Percentiles rank a stretch among this genome's conserved stretches.
phyloP scores from a whole-genome alignment of 768 basidiomycete species.

The Lentinula sp. region DNA sequence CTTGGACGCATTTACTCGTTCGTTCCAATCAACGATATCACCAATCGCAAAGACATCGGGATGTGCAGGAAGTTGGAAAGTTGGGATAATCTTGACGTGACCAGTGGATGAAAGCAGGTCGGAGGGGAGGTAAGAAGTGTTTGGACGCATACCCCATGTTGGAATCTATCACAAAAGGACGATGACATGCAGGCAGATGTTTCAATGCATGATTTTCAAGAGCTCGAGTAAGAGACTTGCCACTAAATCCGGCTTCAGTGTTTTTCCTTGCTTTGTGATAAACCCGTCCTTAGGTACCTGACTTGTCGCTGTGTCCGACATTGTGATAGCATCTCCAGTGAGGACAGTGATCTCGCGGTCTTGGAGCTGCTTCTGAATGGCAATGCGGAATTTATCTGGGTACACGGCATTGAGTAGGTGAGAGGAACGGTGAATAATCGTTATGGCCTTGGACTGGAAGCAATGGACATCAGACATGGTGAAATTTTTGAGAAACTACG shows the following conservation, averaged over 20 bases:
- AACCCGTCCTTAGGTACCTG: slow-evolving; percentile 17
- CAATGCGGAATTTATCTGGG: slow-evolving; percentile 33
- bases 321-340: slow-evolving; percentile 33
- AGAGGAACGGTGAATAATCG: slow-evolving; percentile 36
- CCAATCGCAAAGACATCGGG: slow-evolving; percentile 55
- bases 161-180: background rate
- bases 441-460: slow-evolving; percentile 23
- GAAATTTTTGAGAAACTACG: background rate
- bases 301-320: slow-evolving; percentile 19
- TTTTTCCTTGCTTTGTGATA: slow-evolving; percentile 30
- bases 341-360: slow-evolving; percentile 27
- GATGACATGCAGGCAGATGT: background rate
- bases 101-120: slow-evolving; percentile 29
- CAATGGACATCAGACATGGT: background rate
- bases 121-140: slow-evolving; percentile 30
- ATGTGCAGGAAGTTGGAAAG: slow-evolving; percentile 39
- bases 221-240: slow-evolving; percentile 19
- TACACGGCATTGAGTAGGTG: slow-evolving; percentile 40
- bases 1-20: slow-evolving; percentile 56
- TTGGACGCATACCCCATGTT: slow-evolving; percentile 14
- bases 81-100: slow-evolving; percentile 46
- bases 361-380: slow-evolving; percentile 25
- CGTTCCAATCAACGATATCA: slow-evolving; percentile 56
- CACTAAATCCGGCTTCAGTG: slow-evolving; percentile 35
- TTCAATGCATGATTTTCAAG: background rate